Evolutionary conservation across 192 early-diverging fungal genomes (phyloP), one percentile per base, ranked within the genome.

Genomic region (Entomortierella beljakovae): DNA sequence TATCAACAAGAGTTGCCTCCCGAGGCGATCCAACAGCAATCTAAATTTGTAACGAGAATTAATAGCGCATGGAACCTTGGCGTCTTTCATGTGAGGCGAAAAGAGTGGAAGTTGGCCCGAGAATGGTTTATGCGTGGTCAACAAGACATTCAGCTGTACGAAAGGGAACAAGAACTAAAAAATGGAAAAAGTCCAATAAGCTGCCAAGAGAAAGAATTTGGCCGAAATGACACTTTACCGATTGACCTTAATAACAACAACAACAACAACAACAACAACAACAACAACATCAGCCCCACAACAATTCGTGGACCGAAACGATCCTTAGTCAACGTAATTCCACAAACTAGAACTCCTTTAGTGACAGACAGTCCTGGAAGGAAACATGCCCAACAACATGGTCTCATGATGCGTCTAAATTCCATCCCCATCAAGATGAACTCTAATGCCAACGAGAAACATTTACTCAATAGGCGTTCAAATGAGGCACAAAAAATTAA

Each of bases 21-120:
- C 11, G 43, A 20, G 3, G 11, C 43, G 5, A 61, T 56, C 62
- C 58, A 25, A 31, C 3, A 33, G n/a, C 57, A 58, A 26, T 25
- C 15, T 9, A 20, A 7, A 11, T 29, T 65, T 9, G 51, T 66
- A 26, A 74, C 58, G 13, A 61, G 64, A 64, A 75, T 75, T n/a
- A 75, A 75, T n/a, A 67, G 72, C 32, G 64, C 72, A 6, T 75
- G 72, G 72, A 75, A 75, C 33, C 7, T 75, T 4, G 72, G 72
- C 0, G 72, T 75, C 8, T 33, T 75, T 26, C 34, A 68, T 57
- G 64, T 56, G 11, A 61, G 65, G 15, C 33, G 35, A 11, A 57
- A 68, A 57, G 58, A 75, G 31, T 75, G 72, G 72, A 18, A 35
- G 2, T 43, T 15, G 8, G 72, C 72, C 3, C 50, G n/a, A 35